A percentile compares a stretch with the other conserved stretches of the same genome.
Evolutionary conservation across 495 filamentous ascomycete genomes (phyloP).

Genomic region (Talaromyces thailandensis): DNA sequence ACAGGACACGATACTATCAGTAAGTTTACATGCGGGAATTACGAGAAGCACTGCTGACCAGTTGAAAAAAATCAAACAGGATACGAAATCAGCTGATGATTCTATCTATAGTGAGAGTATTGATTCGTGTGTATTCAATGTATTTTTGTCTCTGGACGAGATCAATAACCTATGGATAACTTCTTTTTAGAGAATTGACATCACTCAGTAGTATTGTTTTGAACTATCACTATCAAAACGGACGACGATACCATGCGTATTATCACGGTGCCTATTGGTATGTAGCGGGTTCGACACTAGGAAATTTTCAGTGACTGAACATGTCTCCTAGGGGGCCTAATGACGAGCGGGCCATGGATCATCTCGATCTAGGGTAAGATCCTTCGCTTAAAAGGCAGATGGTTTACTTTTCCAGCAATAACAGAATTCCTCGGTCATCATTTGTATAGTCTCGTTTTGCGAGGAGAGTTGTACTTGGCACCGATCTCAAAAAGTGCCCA

Average conservation of each 20-base stretch:
- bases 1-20: neutral
- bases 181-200: neutral
- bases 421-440: neutral
- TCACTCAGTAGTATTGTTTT: slow-evolving; percentile 11
- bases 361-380: neutral
- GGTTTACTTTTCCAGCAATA: neutral
- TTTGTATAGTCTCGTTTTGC: neutral
- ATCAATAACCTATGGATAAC: neutral
- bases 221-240: slow-evolving; percentile 24
- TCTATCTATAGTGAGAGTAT: neutral
- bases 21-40: neutral
- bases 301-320: neutral
- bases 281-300: neutral
- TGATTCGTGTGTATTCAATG: neutral
- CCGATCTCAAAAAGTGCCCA: neutral
- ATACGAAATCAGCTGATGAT: neutral
- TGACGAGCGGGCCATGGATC: slow-evolving; percentile 10
- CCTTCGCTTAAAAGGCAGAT: neutral
- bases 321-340: slow-evolving; percentile 21
- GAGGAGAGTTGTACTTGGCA: neutral
- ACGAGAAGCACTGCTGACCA: neutral
- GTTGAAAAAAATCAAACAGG: neutral
- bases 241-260: slow-evolving; percentile 28
- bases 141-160: neutral
- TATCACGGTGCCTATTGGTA: slow-evolving; percentile 18